Base-by-base conservation (phyloP, 148 eudicot genomes). In the Cornus florida region DNA sequence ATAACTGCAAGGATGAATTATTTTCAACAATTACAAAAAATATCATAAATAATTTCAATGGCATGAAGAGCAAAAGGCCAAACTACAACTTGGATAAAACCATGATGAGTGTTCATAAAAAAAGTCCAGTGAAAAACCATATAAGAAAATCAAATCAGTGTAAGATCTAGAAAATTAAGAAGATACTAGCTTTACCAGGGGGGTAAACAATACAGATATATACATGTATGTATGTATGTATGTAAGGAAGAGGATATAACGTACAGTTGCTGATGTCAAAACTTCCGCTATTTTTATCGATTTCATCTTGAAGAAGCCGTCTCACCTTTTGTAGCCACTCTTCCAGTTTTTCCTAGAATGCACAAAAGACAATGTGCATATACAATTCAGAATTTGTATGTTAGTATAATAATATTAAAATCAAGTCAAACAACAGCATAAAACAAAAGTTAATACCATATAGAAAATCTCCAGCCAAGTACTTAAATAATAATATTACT, bases 291-390 rank as follows among this genome's bases (percentile, higher is more conserved):
- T 79, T 65, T 38, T 75, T 86, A 67, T 79, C 78, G 60, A 88
- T 70, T 77, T 91, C 97, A 56, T 92, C 98, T 80, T 71, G 88
- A 76, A 95, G 89, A 67, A 86, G 81, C 72, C 82, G 82, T 85
- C 81, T 92, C 17, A 78, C 85, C 83, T 70, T 91, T 64, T 75
- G 72, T 23, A 96, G 85, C 99, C 99, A 96, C 3, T 96, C 98
- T 82, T 93, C 93, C 70, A 93, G 81, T 79, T 90, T 96, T 81
- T 94, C 99, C 99, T 96, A 79, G 53, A 89, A 85, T 64, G 56
- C 12, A 72, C 23, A 72, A 64, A 72, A 79, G 17, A 76, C 35
- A 24, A 41, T 31, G 20, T 13, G 38, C 38, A n/a, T 43, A 20
- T n/a, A 67, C 56, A 73, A 64, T 46, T 73, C 53, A 77, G 71